phyloP scores from a whole-genome alignment of 2,329 filamentous ascomycete genomes.

The Fonsecaea pugnacius region DNA sequence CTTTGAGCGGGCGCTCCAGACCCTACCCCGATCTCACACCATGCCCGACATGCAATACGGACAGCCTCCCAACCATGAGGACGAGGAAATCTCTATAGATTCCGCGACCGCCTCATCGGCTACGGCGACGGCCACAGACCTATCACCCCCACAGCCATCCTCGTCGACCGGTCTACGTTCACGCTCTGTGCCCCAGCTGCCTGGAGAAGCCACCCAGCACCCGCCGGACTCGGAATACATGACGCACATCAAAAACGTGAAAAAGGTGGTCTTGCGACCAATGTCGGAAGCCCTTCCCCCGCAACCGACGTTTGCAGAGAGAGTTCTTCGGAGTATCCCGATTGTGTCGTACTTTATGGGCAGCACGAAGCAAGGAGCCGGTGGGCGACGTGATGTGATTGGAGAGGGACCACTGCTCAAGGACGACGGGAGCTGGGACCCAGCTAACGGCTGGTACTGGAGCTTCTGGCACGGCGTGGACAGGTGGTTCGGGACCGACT shows the following conservation, averaged over 20 bases:
- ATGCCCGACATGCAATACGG: conserved; percentile 43
- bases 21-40: conserved; percentile 48
- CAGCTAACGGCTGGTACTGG: conserved; percentile 56
- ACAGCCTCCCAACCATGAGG: conserved; percentile 38
- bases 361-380: conserved; percentile 17
- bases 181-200: conserved; percentile 34
- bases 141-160: conserved; percentile 22
- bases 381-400: conserved; percentile 46
- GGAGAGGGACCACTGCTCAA: conserved; percentile 52
- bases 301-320: conserved; percentile 67
- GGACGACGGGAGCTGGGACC: conserved; percentile 49
- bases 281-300: conserved; percentile 73
- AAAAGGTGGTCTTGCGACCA: conserved; percentile 67
- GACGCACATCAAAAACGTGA: conserved; percentile 66
- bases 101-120: conserved; percentile 50
- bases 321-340: conserved; percentile 67
- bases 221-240: conserved; percentile 52
- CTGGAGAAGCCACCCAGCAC: conserved; percentile 30
- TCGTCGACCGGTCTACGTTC: conserved; percentile 41
- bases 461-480: conserved; percentile 63
- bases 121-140: conserved; percentile 43
- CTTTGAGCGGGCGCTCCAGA: conserved; percentile 42
- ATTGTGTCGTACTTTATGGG: conserved; percentile 73
- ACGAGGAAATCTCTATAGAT: conserved; percentile 39
- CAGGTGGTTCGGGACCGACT: conserved; percentile 60